Base-by-base conservation (phyloP, 129 eudicot species). In the Erigeron canadensis region DNA sequence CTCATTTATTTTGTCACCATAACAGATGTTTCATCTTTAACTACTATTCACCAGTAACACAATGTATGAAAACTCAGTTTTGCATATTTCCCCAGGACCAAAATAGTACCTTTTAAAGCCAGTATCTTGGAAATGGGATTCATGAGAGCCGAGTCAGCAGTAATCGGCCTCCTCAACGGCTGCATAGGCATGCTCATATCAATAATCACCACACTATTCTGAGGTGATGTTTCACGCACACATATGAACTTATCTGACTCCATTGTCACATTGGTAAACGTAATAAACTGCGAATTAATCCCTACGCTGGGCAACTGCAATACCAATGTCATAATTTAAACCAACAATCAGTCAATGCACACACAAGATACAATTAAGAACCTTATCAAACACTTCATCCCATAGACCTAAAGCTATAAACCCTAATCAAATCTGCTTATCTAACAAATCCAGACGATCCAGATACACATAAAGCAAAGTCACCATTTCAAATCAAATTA, bases 61-160 rank as follows among this genome's bases (percentile, higher is more conserved):
- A 22, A 41, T 12, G 38, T 60, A 72, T 41, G 57, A 15, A 42
- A 43, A 51, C 17, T 54, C 34, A 74, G 44, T 6, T 21, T 37
- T 75, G 16, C 67, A 38, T 46, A 60, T 47, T 58, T 67, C 50
- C 16, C 69, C 6, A 40, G 40, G 55, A 68, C 61, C 21, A 10
- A 48, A 17, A 7, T 8, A 48, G 37, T 84, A 92, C 98, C 98
- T 84, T 92, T 92, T 38, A 92, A 77, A 18, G 96, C 98, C 42
- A 92, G 75, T 65, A 92, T 89, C 81, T 86, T 82, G n/a, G 95
- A 74, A 74, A 85, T 81, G 8, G 98, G 98, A 79, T 92, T 92
- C 98, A 92, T 92, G 45, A 92, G 86, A 10, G 98, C 98, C 3
- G 98, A 92, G 63, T 92, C 98, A 8, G 98, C 98, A 50, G 98